Evolutionary conservation across 495 filamentous ascomycete species (phyloP).

Genomic region (Tuber magnatum): DNA sequence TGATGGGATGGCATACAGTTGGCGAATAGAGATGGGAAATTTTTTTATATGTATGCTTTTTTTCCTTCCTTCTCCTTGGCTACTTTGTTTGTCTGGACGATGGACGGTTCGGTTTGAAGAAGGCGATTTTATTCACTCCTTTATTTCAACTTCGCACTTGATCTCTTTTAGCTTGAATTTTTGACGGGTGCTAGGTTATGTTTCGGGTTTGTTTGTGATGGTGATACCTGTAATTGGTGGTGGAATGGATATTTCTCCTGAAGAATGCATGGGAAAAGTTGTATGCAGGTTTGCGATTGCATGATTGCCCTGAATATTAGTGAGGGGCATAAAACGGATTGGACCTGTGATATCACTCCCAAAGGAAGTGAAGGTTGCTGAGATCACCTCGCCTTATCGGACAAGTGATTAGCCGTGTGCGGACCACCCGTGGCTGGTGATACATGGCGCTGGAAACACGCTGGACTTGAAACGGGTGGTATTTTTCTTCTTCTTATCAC

Average conservation of each 20-base stretch:
- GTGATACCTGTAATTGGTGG: background rate
- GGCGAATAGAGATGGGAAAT: conserved; percentile 22
- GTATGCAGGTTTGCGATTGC: background rate
- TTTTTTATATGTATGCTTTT: conserved; percentile 2
- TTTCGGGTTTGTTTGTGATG: background rate
- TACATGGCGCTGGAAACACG: too few species aligned
- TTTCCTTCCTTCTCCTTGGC: background rate
- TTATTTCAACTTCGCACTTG: background rate
- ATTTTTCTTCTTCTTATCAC: too few species aligned
- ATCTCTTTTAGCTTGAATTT: background rate
- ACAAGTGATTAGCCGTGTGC: background rate
- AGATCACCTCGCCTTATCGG: background rate
- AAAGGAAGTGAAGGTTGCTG: background rate
- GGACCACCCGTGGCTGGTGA: too few species aligned
- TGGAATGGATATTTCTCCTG: background rate
- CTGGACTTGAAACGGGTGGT: too few species aligned
- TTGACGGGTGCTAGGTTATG: background rate
- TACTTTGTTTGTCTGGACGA: background rate
- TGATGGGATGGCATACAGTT: background rate
- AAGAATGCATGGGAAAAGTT: background rate
- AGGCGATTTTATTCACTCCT: background rate
- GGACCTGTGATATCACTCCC: background rate
- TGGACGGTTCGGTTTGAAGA: background rate
- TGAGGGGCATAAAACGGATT: background rate
- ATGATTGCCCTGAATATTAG: background rate